Percentiles rank a stretch among this genome's conserved stretches.
Conservation (phyloP, 257 asterid species). For the Jaltomata sinuosa region DNA sequence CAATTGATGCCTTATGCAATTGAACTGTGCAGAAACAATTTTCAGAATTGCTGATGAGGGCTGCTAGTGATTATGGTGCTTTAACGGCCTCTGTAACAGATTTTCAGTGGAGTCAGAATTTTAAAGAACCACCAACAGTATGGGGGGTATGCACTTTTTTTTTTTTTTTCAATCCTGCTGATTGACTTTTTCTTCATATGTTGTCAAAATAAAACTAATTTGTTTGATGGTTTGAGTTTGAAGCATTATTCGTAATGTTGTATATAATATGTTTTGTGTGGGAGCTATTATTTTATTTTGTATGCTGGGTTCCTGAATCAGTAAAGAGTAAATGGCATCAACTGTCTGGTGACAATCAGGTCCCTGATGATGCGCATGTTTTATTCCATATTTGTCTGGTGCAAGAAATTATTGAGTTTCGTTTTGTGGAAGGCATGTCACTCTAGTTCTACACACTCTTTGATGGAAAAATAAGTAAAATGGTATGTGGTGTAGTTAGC, state of each 20-base stretch:
- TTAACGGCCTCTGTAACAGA: conserved; percentile 89
- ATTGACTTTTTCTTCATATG: neutral
- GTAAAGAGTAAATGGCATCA: neutral
- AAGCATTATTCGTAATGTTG: neutral
- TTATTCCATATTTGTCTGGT: neutral
- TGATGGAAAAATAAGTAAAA: neutral
- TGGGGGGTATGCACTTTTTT: conserved; percentile 72
- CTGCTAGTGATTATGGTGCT: conserved; percentile 95
- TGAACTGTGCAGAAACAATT: conserved; percentile 73
- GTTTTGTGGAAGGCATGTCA: neutral
- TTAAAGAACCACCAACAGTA: conserved; percentile 86
- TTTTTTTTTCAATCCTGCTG: neutral
- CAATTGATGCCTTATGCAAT: neutral
- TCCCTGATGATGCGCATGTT: neutral
- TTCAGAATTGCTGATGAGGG: conserved; percentile 90
- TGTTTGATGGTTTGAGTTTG: neutral
- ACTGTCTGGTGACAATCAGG: neutral
- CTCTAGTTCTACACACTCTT: neutral
- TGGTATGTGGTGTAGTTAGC: neutral
- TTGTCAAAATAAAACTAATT: neutral
- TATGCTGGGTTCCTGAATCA: neutral
- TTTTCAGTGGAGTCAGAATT: conserved; percentile 96
- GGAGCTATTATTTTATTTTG: neutral
- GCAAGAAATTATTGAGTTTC: neutral
- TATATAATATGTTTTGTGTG: neutral